Evolutionary conservation across 768 basidiomycete genomes (phyloP), one percentile per base, ranked within the genome.

Genomic region (Amylocystis lapponica): DNA sequence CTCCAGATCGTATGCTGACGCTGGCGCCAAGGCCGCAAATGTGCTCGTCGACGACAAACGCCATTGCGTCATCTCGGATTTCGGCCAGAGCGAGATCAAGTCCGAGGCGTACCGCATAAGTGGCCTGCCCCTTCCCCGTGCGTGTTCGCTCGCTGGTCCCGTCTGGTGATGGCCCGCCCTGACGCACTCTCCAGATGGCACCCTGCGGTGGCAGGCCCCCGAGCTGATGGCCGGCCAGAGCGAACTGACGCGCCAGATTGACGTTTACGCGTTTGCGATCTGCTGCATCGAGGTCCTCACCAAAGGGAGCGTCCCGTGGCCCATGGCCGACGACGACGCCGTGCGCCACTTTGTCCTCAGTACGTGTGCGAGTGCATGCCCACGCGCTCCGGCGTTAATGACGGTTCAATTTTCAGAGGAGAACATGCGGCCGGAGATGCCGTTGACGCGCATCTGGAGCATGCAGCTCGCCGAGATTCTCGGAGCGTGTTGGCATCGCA

Each of bases 51-150:
- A 83, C 50, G 79, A 86, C 47, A 61, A 70, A 1, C 69, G 74
- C 2, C 74, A 66, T 35, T 90, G 86, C 46, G 71, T 90, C 30
- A 78, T 92, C 31, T 78, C 85, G 22, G 87, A 91, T 56, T 92
- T 93, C 59, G 87, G 86, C 0, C 83, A 90, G 59, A 83, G 78
- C 51, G 81, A 86, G 60, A 79, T 90, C 68, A 86, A 81, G 63
- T 75, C 71, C 13, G 85, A 90, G 57, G 79, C 76, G 4, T 79
- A 70, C 51, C 70, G 75, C 25, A 66, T 84, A 2, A 83, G 76
- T 42, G 78, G 78, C 9, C 65, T 65, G 21, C 52, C 56, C 5
- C 30, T 54, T 5, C 60, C 62, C 16, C 63, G 64, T 63, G 46
- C 5, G 61, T 57, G n/a, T 41, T 21, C 20, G n/a, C 23, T 31